phyloP scores from a whole-genome alignment of 1,284 basidiomycete genomes.

The Anthracocystis setariae region DNA sequence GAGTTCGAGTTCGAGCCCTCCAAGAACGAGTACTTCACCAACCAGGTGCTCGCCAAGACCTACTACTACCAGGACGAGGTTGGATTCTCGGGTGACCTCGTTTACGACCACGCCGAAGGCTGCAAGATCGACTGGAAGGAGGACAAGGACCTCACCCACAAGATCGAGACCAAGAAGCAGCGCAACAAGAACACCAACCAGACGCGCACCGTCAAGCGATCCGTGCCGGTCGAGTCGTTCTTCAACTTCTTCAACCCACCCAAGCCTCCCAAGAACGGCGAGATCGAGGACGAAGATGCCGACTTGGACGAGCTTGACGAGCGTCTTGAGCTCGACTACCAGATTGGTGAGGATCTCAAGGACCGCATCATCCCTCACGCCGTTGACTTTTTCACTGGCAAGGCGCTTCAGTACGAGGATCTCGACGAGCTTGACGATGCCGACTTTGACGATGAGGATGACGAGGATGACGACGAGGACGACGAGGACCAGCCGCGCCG shows the following conservation, averaged over 20 bases:
- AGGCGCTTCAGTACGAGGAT: conserved; percentile 88
- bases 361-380: conserved; percentile 96
- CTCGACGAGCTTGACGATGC: conserved; percentile 71
- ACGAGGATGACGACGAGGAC: conserved; percentile 67
- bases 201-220: conserved; percentile 67
- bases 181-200: conserved; percentile 79
- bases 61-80: conserved; percentile 93
- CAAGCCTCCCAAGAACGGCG: conserved; percentile 62
- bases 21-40: conserved; percentile 86
- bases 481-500: conserved; percentile 61
- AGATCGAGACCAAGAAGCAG: conserved; percentile 99
- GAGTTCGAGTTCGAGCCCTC: conserved; percentile 77
- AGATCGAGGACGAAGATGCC: conserved; percentile 58
- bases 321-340: conserved; percentile 93
- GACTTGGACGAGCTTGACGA: conserved; percentile 75
- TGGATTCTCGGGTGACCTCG: conserved; percentile 91
- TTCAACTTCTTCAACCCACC: conserved; percentile 68
- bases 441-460: conserved; percentile 70
- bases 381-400: conserved; percentile 88
- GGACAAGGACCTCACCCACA: conserved; percentile 96
- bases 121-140: conserved; percentile 95
- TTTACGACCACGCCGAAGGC: conserved; percentile 92
- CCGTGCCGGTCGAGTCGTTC: conserved; percentile 67
- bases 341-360: conserved; percentile 97
- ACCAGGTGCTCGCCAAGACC: conserved; percentile 86